These are phyloP conservation scores for Exidia glandulosa DNA, from an alignment of 768 basidiomycete species.

Conservation along the genomic window DNA sequence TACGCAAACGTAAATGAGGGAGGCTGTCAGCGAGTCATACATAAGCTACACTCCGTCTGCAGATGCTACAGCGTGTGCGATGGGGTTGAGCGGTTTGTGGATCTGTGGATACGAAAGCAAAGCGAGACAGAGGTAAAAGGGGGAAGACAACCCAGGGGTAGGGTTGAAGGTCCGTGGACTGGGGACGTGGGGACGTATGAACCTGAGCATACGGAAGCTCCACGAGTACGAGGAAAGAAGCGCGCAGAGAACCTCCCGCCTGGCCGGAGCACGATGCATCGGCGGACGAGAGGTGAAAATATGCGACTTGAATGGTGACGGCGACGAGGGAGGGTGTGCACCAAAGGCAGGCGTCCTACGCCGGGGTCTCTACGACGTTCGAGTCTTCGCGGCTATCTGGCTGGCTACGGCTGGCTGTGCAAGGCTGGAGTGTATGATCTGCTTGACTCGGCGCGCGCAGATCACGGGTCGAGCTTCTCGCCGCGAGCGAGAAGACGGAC, in stretches of 20 bases:
- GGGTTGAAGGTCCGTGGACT: too few relatives aligned
- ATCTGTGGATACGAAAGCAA: background rate
- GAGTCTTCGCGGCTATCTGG: background rate
- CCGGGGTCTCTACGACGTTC: background rate
- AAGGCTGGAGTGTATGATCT: too few relatives aligned
- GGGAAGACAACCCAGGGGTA: background rate
- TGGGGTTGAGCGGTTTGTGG: background rate
- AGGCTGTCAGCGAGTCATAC: too few relatives aligned
- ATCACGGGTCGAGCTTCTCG: slow-evolving; percentile 62
- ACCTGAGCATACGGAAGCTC: background rate
- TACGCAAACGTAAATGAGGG: too few relatives aligned
- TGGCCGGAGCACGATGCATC: background rate
- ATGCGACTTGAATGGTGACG: too few relatives aligned
- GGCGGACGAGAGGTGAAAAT: background rate
- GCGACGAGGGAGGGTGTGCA: too few relatives aligned
- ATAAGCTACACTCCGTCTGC: background rate
- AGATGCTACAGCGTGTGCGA: background rate
- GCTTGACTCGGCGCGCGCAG: background rate
- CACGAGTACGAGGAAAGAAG: background rate
- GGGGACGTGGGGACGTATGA: background rate
- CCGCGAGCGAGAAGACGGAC: slow-evolving; percentile 74
- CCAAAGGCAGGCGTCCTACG: background rate
- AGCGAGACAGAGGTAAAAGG: background rate
- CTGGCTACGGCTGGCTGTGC: background rate
- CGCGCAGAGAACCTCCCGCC: background rate